These are phyloP conservation scores for Brassica incana DNA, from an alignment of 345 rosid genomes.

Conservation along the genomic window DNA sequence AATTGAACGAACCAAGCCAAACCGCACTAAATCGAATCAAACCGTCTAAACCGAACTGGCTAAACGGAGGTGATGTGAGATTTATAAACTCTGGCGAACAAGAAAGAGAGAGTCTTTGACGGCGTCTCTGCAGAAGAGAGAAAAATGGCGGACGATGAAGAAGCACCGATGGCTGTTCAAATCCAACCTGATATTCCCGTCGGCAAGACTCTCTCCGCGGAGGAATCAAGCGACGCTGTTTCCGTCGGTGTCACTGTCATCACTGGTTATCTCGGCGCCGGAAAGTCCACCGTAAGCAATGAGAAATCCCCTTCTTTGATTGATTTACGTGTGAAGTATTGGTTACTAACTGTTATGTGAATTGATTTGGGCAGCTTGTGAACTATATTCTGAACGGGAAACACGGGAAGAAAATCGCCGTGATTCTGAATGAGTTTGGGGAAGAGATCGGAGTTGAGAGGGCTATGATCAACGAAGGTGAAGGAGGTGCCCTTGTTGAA, in stretches of 20 bases:
- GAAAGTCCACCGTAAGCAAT: constrained; percentile 81
- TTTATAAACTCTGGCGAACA: not conserved
- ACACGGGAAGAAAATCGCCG: constrained; percentile 90
- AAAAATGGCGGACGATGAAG: constrained; percentile 65
- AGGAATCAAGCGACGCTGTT: constrained; percentile 27
- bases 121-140: not conserved
- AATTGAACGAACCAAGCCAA: not conserved
- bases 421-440: constrained; percentile 92
- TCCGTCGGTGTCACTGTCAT: constrained; percentile 80
- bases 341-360: not conserved
- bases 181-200: constrained; percentile 31
- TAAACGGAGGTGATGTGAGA: not conserved
- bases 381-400: constrained; percentile 70
- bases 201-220: not conserved
- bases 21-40: not conserved
- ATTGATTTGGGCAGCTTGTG: constrained; percentile 59
- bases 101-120: not conserved
- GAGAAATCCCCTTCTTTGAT: not conserved
- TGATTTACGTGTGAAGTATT: not conserved
- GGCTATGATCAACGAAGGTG: constrained; percentile 96
- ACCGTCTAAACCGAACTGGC: not conserved
- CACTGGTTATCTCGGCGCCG: constrained; percentile 96
- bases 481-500: constrained; percentile 78
- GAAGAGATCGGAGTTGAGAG: constrained; percentile 97
- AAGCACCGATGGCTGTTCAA: constrained; percentile 70